Evolutionary conservation across 805 yeast species (phyloP), one percentile per base, ranked within the genome.

Genomic region (Ogataea polymorpha): DNA sequence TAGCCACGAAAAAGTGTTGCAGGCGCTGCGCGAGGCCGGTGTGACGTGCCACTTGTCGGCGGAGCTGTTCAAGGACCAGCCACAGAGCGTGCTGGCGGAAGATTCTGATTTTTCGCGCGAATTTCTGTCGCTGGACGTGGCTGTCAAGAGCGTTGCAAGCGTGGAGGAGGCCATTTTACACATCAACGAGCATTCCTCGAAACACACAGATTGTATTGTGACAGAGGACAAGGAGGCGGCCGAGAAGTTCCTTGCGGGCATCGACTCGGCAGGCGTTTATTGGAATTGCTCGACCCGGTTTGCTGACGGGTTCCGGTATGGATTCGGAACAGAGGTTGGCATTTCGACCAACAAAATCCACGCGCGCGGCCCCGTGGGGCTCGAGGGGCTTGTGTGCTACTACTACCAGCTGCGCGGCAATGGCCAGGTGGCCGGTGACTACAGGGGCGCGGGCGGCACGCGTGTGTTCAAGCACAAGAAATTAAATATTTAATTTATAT

Each of bases 281-380:
- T 91, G 98, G 98, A 93, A 93, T 60, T 91, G 95, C 36, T 86
- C 96, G 15, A 88, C 98, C 7, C 74, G 99, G 59, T 93, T 93
- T 67, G 98, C 99, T 6, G 99, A 93, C 64, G 99, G 99, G 3
- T 93, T 87, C 74, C 77, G 99, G 61, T 93, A 91, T 59, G 99
- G 99, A 0, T 93, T 95, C 61, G 99, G 99, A 39, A 84, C 99
- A 5, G 99, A 93, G 64, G 99, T 93, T 13, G 99, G 99, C 25
- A 91, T 93, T 45, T 84, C 96, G 35, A 93, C 99, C 32, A 90
- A 91, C 60, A 93, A 93, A 63, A 88, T 93, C 48, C 99, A 93
- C 61, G 96, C 99, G 8, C 77, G 99, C 56, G 99, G 99, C 2
- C 99, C 99, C 12, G 98, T 93, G 24, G 99, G 99, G 2, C 72